These are phyloP conservation scores for Claviceps monticola DNA, from an alignment of 2,329 filamentous ascomycete species.

Conservation along the genomic window DNA sequence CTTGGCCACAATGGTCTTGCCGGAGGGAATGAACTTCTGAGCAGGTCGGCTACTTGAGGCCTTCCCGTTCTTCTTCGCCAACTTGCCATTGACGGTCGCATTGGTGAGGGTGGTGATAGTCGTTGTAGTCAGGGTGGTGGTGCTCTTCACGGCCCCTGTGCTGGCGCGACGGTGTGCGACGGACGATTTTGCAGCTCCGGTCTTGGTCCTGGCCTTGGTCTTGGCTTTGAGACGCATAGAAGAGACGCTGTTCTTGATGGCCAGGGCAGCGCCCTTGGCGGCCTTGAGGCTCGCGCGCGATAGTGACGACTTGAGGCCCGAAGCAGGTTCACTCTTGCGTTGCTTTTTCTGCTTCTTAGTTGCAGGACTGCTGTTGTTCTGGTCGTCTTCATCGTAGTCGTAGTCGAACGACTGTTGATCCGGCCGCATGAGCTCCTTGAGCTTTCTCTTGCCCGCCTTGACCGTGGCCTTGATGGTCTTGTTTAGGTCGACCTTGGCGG, in stretches of 20 bases:
- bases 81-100: conserved; percentile 6
- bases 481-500: conserved; percentile 30
- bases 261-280: conserved; percentile 22
- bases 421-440: conserved; percentile 36
- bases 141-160: conserved; percentile 17
- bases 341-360: conserved; percentile 35
- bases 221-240: conserved; percentile 7
- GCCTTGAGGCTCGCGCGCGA: conserved; percentile 22
- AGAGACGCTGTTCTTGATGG: conserved; percentile 21
- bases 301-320: conserved; percentile 21
- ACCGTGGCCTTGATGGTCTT: conserved; percentile 24
- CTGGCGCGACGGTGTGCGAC: conserved; percentile 11
- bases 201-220: conserved; percentile 9
- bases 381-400: not conserved
- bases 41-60: conserved; percentile 4
- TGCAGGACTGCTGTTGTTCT: not conserved
- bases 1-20: conserved; percentile 9
- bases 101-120: not conserved
- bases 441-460: conserved; percentile 42
- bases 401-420: conserved; percentile 15
- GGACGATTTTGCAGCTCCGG: not conserved
- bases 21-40: conserved; percentile 6
- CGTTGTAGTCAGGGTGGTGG: not conserved
- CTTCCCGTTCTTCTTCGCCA: conserved; percentile 8
- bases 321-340: conserved; percentile 22